Conservation (phyloP, 257 asterid genomes). For the Lavandula angustifolia region DNA sequence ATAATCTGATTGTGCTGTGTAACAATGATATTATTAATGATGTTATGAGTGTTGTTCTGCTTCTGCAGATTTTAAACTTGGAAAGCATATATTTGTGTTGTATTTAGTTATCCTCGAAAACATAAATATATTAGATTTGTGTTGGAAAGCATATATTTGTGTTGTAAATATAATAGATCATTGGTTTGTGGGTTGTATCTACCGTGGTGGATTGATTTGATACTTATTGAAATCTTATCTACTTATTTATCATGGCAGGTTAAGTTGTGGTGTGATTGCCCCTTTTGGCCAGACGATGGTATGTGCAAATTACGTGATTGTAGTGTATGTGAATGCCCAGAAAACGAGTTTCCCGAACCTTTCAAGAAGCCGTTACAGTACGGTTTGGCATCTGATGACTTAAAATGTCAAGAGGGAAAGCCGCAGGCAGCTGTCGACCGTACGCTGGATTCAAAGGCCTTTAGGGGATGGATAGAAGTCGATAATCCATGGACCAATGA, state of each 20-base stretch:
- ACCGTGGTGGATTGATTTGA: conserved; percentile 10
- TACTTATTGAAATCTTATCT: conserved; percentile 33
- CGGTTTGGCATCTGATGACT: conserved; percentile 69
- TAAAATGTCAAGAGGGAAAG: conserved; percentile 93
- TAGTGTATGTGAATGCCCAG: conserved; percentile 96
- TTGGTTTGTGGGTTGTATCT: conserved; percentile 3
- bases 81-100: not conserved
- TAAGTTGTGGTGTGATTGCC: conserved; percentile 98
- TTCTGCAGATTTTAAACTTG: not conserved
- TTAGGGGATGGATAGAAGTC: conserved; percentile 87
- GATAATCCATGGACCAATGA: conserved; percentile 97
- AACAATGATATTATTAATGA: conserved; percentile 1
- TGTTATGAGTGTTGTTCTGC: not conserved
- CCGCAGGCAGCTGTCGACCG: conserved; percentile 90
- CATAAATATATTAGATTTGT: not conserved
- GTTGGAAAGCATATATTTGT: not conserved
- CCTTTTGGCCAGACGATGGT: conserved; percentile 98
- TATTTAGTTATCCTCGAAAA: conserved; percentile 13
- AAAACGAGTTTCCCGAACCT: conserved; percentile 78
- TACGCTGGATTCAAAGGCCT: conserved; percentile 82
- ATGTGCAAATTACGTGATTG: conserved; percentile 96
- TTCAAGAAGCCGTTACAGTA: conserved; percentile 53
- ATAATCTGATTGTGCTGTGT: not conserved
- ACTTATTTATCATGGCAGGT: conserved; percentile 53
- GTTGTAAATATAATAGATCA: not conserved